phyloP scores from a whole-genome alignment of 306 rosid genomes.

The Benincasa hispida region DNA sequence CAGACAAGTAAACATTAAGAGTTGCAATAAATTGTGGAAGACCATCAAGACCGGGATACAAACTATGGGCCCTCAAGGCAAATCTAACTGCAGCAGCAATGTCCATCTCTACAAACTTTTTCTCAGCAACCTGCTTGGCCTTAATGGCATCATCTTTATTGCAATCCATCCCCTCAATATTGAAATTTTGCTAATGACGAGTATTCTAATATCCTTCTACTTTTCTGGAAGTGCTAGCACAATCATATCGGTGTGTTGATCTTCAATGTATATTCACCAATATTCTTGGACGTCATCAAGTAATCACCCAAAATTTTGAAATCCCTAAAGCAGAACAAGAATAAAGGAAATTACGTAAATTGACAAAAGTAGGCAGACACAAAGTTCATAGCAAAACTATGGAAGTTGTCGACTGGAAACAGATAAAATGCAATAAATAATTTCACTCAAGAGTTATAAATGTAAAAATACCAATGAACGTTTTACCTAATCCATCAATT shows the following conservation, averaged over 20 bases:
- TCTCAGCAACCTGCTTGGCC: conserved; percentile 60
- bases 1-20: conserved; percentile 50
- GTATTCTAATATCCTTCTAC: neutral
- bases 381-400: neutral
- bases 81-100: conserved; percentile 36
- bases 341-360: neutral
- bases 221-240: neutral
- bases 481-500: neutral
- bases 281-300: neutral
- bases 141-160: conserved; percentile 39
- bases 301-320: neutral
- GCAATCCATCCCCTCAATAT: conserved; percentile 41
- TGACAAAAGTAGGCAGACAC: neutral
- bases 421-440: neutral
- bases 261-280: conserved; percentile 1
- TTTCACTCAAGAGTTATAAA: neutral
- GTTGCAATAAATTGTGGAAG: conserved; percentile 40
- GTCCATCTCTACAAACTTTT: conserved; percentile 31
- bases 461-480: neutral
- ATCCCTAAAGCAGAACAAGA: neutral
- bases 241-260: neutral
- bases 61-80: conserved; percentile 48
- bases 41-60: conserved; percentile 51
- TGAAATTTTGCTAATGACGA: conserved; percentile 11
- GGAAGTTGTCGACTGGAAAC: neutral